These are phyloP conservation scores for Pisolithus marmoratus DNA, from an alignment of 768 basidiomycete genomes.

Conservation along the genomic window DNA sequence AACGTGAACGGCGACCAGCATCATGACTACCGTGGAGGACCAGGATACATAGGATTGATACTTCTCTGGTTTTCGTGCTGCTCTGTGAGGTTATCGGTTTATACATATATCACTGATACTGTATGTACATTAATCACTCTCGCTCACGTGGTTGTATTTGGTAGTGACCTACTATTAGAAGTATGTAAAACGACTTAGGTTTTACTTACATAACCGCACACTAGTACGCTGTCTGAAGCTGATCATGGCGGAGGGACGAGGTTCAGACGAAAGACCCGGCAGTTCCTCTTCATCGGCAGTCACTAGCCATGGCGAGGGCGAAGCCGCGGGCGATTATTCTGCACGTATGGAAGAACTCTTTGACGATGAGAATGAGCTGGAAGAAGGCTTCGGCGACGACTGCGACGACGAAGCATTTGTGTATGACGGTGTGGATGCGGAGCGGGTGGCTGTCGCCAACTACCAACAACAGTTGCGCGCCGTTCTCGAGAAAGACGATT, in stretches of 20 bases:
- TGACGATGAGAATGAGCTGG: conserved; percentile 29
- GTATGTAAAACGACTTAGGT: no score
- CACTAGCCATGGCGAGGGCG: conserved; percentile 21
- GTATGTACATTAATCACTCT: conserved; percentile 4
- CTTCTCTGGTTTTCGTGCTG: no score
- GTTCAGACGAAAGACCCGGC: neutral
- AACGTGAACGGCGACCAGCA: conserved; percentile 45
- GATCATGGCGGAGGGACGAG: conserved; percentile 7
- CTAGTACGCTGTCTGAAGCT: neutral
- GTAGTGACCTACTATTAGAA: no score
- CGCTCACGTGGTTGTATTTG: neutral
- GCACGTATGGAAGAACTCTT: conserved; percentile 66
- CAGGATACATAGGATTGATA: no score
- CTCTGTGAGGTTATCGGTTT: no score
- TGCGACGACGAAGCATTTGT: conserved; percentile 58
- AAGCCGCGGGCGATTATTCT: conserved; percentile 53
- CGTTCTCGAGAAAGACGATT: conserved; percentile 61
- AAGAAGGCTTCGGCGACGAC: conserved; percentile 37
- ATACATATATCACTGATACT: neutral
- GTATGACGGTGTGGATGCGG: conserved; percentile 67
- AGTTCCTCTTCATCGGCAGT: conserved; percentile 7
- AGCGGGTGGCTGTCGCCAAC: conserved; percentile 35
- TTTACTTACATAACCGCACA: conserved; percentile 26
- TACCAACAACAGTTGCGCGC: conserved; percentile 70
- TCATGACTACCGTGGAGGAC: conserved; percentile 14